Base-by-base conservation (phyloP, 768 basidiomycete genomes). In the Suillus tomentosus region DNA sequence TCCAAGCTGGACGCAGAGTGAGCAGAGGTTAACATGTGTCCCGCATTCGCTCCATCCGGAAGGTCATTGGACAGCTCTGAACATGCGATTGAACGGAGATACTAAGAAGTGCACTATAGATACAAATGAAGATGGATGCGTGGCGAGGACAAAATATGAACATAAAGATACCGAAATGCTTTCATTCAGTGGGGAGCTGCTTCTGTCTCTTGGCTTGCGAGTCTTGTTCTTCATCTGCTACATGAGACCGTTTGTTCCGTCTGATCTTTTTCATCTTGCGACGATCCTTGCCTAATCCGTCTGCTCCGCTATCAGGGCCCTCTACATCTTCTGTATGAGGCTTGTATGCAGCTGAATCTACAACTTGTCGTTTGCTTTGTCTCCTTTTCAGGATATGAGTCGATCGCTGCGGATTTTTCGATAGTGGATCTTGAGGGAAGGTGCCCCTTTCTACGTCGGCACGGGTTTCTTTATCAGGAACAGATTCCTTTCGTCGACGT, bases 321-420 rank as follows among this genome's bases (percentile, higher is more conserved):
- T 73, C 73, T 14, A 3, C 37, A 13, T 59, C 69, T 22, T 70
- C 76, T 2, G 71, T 71, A 4, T 68, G 71, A 3, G 80, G 81
- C 55, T 79, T 74, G 68, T 80, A 82, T 17, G 78, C 76, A 19
- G 72, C 65, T 9, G 70, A 73, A 64, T 82, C 80, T 31, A 53
- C 63, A 43, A 70, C 68, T n/a, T 80, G 72, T 37, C 76, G 72
- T 66, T 69, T 76, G 63, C 71, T 67, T 11, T 70, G 66, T 27
- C 72, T 67, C 56, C 66, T 24, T 19, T 48, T 60, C 14, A 60
- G 37, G 42, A 37, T 51, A 22, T 22, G 37, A 61, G 42, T 37
- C 69, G 14, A 57, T 39, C 13, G 36, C 48, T 17, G 51, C 42
- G 34, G 36, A 58, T 42, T 37, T 42, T 31, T 47, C 40, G 37